Conservation (phyloP, 805 yeast genomes). For the Teunomyces stri region DNA sequence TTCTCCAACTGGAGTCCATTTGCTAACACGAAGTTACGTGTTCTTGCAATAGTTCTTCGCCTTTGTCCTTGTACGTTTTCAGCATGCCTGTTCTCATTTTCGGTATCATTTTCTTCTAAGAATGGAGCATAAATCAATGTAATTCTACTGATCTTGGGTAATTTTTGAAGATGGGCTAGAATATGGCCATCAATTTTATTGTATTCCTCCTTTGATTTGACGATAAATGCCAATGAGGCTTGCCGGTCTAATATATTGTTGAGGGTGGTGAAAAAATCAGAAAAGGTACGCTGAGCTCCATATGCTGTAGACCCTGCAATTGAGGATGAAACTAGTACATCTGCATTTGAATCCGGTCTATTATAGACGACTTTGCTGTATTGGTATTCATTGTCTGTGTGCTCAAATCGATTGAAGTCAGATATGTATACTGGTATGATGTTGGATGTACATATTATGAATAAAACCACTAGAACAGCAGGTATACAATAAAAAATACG, state of each 20-base stretch:
- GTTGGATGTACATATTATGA: neutral
- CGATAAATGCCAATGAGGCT: constrained; percentile 27
- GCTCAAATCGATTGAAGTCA: neutral
- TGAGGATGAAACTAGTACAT: neutral
- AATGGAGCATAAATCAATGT: constrained; percentile 34
- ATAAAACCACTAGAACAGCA: neutral
- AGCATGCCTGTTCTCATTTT: constrained; percentile 22
- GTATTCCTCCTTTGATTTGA: constrained; percentile 29
- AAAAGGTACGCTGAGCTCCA: constrained; percentile 32
- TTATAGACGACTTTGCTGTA: neutral
- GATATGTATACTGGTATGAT: neutral
- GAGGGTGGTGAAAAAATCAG: constrained; percentile 31
- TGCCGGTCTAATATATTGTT: constrained; percentile 4
- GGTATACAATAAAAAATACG: neutral
- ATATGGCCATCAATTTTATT: constrained; percentile 17
- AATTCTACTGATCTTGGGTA: constrained; percentile 12
- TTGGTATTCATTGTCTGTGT: neutral
- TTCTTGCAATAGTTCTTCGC: constrained; percentile 34
- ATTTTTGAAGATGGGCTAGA: constrained; percentile 6
- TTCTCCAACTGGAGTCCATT: constrained; percentile 27
- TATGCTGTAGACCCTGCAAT: constrained; percentile 17
- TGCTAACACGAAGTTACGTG: constrained; percentile 34
- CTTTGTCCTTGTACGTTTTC: constrained; percentile 31
- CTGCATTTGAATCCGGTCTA: neutral
- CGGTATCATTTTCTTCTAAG: constrained; percentile 23